Evolutionary conservation across 2,329 filamentous ascomycete species (phyloP).

Genomic region (Tolypocladium endophyticum): DNA sequence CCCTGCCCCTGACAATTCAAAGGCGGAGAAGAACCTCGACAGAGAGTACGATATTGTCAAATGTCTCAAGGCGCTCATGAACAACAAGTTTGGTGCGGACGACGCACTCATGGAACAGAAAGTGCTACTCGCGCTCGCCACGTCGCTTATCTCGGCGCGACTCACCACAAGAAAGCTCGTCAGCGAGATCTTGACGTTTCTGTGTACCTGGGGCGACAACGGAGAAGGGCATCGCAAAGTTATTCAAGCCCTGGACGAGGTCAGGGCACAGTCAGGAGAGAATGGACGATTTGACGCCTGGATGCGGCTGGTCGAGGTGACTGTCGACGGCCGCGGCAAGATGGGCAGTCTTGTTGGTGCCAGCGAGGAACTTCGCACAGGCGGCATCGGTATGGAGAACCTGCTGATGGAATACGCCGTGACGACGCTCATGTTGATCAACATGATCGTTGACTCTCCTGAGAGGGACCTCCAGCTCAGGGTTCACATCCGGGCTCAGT

Average conservation of each 20-base stretch:
- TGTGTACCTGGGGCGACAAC: constrained; percentile 82
- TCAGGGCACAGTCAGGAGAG: constrained; percentile 80
- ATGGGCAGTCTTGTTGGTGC: constrained; percentile 97
- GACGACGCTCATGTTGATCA: constrained; percentile 86
- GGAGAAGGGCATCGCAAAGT: constrained; percentile 88
- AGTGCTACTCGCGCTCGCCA: constrained; percentile 78
- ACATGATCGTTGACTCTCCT: constrained; percentile 89
- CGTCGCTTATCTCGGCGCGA: constrained; percentile 77
- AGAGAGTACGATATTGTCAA: constrained; percentile 96
- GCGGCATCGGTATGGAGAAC: constrained; percentile 97
- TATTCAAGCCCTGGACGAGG: constrained; percentile 81
- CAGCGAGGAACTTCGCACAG: constrained; percentile 89
- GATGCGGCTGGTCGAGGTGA: constrained; percentile 98
- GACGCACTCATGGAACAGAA: constrained; percentile 86
- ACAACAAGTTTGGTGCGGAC: constrained; percentile 98
- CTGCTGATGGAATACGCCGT: constrained; percentile 98
- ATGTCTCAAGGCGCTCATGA: constrained; percentile 94
- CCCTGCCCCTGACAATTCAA: constrained; percentile 49
- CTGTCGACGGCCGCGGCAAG: constrained; percentile 91
- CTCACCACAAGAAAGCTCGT: constrained; percentile 89
- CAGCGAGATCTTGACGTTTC: constrained; percentile 90
- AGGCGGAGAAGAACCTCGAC: constrained; percentile 69
- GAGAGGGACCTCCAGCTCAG: constrained; percentile 82
- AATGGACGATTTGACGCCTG: constrained; percentile 95
- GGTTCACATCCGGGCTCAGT: constrained; percentile 90